phyloP scores from a whole-genome alignment of 768 basidiomycete genomes.

The Infundibulicybe gibba region DNA sequence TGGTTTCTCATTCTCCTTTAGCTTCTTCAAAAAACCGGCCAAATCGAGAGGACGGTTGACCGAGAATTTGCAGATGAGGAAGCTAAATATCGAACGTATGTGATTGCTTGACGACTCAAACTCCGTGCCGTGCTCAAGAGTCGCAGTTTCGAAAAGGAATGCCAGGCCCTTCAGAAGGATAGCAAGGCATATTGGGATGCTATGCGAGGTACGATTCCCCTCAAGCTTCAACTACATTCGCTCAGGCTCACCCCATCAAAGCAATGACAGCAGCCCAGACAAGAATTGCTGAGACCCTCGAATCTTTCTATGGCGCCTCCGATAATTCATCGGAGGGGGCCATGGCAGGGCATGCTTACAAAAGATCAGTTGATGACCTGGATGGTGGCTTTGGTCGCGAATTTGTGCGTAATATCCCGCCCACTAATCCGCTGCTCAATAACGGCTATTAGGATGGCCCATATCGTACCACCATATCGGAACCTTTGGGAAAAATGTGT shows the following conservation, averaged over 20 bases:
- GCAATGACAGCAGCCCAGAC: constrained; percentile 95
- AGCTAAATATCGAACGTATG: constrained; percentile 85
- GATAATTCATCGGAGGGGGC: constrained; percentile 87
- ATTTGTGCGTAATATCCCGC: constrained; percentile 52
- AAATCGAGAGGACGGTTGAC: constrained; percentile 95
- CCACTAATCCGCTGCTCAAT: neutral
- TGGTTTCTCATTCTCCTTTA: constrained; percentile 23
- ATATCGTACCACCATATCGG: constrained; percentile 91
- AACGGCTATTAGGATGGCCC: constrained; percentile 69
- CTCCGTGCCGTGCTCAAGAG: constrained; percentile 1
- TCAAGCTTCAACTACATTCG: neutral
- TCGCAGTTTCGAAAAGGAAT: constrained; percentile 94
- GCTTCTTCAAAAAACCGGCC: constrained; percentile 97
- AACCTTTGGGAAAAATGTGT: constrained; percentile 95
- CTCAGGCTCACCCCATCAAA: constrained; percentile 23
- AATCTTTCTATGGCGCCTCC: constrained; percentile 85
- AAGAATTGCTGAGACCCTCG: constrained; percentile 89
- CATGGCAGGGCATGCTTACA: constrained; percentile 97
- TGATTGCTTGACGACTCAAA: constrained; percentile 9
- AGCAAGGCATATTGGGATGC: constrained; percentile 93
- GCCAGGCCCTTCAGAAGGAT: constrained; percentile 88
- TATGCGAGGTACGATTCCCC: constrained; percentile 68
- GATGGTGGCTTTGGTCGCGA: constrained; percentile 83
- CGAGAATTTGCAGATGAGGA: constrained; percentile 92
- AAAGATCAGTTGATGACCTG: constrained; percentile 89